Conservation (phyloP, 2,329 filamentous ascomycete species). For the Apiospora arundinis region DNA sequence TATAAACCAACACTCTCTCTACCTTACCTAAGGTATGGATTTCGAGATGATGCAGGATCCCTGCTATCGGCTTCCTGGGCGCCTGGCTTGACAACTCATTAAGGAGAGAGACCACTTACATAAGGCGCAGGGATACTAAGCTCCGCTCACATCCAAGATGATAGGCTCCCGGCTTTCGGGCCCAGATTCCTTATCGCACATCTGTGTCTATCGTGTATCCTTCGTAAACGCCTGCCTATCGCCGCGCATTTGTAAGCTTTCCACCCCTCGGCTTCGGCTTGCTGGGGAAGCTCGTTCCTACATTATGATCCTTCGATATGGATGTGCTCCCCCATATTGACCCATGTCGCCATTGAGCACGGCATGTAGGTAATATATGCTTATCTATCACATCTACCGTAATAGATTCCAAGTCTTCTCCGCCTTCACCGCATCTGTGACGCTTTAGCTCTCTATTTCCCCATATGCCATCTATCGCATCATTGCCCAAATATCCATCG, state of each 20-base stretch:
- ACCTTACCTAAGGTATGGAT: too few species aligned
- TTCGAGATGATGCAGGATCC: too few species aligned
- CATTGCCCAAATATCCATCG: neutral
- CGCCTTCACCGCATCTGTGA: conserved; percentile 13
- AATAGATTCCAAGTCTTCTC: neutral
- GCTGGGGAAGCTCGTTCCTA: neutral
- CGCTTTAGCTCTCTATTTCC: neutral
- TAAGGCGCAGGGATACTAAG: neutral
- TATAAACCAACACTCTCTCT: too few species aligned
- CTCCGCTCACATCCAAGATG: neutral
- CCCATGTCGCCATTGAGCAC: neutral
- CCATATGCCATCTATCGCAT: conserved; percentile 8
- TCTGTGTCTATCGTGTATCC: conserved; percentile 1
- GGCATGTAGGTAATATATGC: neutral
- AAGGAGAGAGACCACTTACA: neutral
- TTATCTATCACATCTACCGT: conserved; percentile 9
- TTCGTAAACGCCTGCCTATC: neutral
- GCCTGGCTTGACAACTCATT: neutral
- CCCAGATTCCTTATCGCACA: neutral
- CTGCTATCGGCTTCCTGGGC: neutral
- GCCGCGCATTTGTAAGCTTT: conserved; percentile 3
- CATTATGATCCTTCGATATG: conserved; percentile 11
- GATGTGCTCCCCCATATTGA: neutral
- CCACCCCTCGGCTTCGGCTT: neutral
- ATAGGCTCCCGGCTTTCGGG: neutral